Evolutionary conservation across 805 yeast genomes (phyloP).

Genomic region (Starmerella geochares): DNA sequence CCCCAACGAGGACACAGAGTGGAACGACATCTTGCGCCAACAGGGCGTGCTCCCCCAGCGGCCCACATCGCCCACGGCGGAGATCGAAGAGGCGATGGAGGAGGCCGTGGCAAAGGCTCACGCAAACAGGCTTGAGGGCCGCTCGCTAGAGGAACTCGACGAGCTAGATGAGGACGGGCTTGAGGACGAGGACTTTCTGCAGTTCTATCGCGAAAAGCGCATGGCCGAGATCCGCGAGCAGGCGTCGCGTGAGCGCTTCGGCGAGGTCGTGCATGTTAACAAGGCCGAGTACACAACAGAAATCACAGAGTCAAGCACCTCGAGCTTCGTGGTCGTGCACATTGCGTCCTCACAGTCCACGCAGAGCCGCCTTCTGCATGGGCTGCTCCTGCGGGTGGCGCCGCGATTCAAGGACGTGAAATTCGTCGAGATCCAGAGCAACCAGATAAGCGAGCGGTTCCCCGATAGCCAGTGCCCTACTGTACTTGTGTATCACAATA

Average conservation of each 20-base stretch:
- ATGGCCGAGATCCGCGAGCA: conserved; percentile 60
- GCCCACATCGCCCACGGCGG: conserved; percentile 78
- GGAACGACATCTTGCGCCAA: conserved; percentile 89
- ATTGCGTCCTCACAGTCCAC: conserved; percentile 50
- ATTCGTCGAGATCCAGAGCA: conserved; percentile 84
- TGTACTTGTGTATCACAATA: conserved; percentile 65
- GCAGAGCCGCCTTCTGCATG: conserved; percentile 63
- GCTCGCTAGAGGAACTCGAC: conserved; percentile 70
- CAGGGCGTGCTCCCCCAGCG: conserved; percentile 89
- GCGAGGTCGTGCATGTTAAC: conserved; percentile 63
- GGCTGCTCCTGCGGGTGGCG: conserved; percentile 51
- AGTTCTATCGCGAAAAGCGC: conserved; percentile 65
- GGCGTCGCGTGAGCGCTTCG: conserved; percentile 50
- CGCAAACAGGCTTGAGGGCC: conserved; percentile 68
- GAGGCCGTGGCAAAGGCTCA: conserved; percentile 73
- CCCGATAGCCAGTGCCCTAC: conserved; percentile 91
- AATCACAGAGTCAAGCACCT: conserved; percentile 69
- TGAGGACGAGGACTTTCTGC: conserved; percentile 66
- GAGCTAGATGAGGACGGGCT: conserved; percentile 87
- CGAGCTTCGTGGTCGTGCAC: conserved; percentile 58
- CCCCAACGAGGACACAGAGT: conserved; percentile 94
- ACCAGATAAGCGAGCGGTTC: conserved; percentile 83
- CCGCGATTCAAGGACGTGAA: conserved; percentile 67
- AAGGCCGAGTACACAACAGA: conserved; percentile 83
- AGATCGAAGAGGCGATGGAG: conserved; percentile 76